A percentile compares a stretch with the other conserved stretches of the same genome.
Evolutionary conservation across 768 basidiomycete species (phyloP).

Genomic region (Amanita phalloides): DNA sequence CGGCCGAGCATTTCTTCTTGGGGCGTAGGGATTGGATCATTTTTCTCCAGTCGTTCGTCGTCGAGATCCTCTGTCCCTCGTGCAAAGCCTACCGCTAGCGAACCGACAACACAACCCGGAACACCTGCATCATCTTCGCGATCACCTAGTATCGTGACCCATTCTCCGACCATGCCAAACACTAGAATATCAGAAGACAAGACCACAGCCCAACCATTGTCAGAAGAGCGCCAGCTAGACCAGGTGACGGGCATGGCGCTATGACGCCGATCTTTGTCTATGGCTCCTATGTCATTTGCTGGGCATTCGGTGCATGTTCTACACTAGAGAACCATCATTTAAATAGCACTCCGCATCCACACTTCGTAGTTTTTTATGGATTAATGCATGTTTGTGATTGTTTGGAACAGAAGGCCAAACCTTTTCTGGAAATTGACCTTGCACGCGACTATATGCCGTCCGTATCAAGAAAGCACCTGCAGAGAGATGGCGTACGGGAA

Average conservation of each 20-base stretch:
- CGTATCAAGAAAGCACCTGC: too few relatives aligned
- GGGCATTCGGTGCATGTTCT: neutral
- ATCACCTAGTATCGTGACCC: neutral
- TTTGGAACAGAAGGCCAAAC: neutral
- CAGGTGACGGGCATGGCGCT: neutral
- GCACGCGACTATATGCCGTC: neutral
- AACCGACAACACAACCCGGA: neutral
- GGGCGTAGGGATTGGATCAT: conserved; percentile 23
- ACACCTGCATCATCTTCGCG: neutral
- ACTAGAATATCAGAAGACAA: neutral
- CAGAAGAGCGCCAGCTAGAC: neutral
- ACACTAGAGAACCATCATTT: neutral
- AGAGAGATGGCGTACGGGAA: neutral
- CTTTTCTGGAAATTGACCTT: neutral
- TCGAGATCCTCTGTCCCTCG: neutral
- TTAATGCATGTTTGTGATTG: neutral
- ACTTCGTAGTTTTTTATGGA: too few relatives aligned
- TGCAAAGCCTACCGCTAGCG: neutral
- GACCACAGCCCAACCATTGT: neutral
- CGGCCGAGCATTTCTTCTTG: conserved; percentile 18
- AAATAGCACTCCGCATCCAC: neutral
- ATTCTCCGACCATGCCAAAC: neutral
- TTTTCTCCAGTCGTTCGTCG: conserved; percentile 14
- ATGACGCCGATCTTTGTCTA: neutral
- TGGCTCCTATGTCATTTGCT: neutral